Percentiles rank a stretch among this genome's conserved stretches.
These are phyloP conservation scores for Stenogyne calaminthoides DNA, from an alignment of 305 asterid genomes.

Conservation along the genomic window DNA sequence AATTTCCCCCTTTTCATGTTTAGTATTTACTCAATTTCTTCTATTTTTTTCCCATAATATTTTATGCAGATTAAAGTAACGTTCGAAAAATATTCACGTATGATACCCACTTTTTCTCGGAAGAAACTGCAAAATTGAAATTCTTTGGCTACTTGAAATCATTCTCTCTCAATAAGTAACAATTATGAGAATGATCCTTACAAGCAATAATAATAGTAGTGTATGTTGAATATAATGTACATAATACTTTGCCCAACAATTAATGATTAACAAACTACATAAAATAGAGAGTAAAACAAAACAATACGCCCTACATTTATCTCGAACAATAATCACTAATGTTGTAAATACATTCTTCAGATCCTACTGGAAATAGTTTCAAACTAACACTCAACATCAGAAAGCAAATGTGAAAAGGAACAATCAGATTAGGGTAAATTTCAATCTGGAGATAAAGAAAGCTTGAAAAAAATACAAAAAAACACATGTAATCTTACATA, in stretches of 20 bases:
- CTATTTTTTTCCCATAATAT: too few relatives aligned
- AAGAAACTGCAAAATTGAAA: neutral
- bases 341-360: constrained; percentile 36
- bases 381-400: constrained; percentile 13
- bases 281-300: neutral
- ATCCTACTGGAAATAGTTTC: constrained; percentile 24
- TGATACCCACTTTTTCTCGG: neutral
- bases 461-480: constrained; percentile 8
- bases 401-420: neutral
- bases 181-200: too few relatives aligned
- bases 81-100: neutral
- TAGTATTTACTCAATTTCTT: too few relatives aligned
- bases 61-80: neutral
- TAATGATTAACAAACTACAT: neutral
- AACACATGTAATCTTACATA: constrained; percentile 38
- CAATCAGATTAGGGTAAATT: neutral
- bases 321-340: constrained; percentile 30
- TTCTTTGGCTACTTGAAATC: neutral
- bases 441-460: constrained; percentile 16
- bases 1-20: too few relatives aligned
- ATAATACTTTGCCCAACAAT: too few relatives aligned
- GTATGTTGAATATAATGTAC: too few relatives aligned
- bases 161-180: neutral
- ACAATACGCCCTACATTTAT: constrained; percentile 22
- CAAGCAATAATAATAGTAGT: too few relatives aligned